These are phyloP conservation scores for Bryum argenteum DNA, from an alignment of 225 moss, liverwort and hornwort species.

Conservation along the genomic window DNA sequence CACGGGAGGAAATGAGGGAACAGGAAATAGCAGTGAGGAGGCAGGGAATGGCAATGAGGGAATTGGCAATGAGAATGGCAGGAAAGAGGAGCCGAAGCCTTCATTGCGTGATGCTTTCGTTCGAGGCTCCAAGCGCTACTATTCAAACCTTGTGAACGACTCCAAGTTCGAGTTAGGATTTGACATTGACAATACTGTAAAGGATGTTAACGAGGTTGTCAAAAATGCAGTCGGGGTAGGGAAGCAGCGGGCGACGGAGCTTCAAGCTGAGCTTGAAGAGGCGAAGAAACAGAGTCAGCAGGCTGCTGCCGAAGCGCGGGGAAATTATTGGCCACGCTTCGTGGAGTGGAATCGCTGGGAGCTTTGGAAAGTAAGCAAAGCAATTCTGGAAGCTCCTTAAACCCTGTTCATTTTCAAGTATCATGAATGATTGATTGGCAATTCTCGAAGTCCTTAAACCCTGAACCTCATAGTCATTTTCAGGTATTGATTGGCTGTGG, in stretches of 20 bases:
- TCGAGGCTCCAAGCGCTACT: conserved; percentile 49
- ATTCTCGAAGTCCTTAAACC: not conserved
- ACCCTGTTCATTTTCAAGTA: not conserved
- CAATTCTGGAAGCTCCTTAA: not conserved
- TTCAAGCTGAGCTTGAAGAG: conserved; percentile 43
- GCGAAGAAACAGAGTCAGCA: conserved; percentile 32
- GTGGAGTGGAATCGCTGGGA: conserved; percentile 76
- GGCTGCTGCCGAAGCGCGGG: conserved; percentile 31
- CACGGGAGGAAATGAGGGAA: conserved; percentile 4
- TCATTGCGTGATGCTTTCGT: conserved; percentile 43
- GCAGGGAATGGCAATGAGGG: conserved; percentile 3
- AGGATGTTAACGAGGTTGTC: conserved; percentile 33
- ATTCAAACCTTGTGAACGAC: conserved; percentile 41
- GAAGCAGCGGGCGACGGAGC: conserved; percentile 46
- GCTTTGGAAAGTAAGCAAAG: conserved; percentile 68
- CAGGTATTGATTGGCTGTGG: not conserved
- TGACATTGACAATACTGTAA: conserved; percentile 38
- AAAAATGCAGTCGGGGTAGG: conserved; percentile 34
- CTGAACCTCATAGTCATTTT: not conserved
- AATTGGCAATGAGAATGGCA: not conserved
- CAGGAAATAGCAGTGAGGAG: conserved; percentile 4
- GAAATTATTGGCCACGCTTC: conserved; percentile 66
- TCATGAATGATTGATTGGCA: not conserved
- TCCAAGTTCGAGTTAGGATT: conserved; percentile 48
- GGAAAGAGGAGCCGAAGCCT: not conserved